Evolutionary conservation across 495 filamentous ascomycete genomes (phyloP), one percentile per base, ranked within the genome.

Genomic region (Wilcoxina mikolae): DNA sequence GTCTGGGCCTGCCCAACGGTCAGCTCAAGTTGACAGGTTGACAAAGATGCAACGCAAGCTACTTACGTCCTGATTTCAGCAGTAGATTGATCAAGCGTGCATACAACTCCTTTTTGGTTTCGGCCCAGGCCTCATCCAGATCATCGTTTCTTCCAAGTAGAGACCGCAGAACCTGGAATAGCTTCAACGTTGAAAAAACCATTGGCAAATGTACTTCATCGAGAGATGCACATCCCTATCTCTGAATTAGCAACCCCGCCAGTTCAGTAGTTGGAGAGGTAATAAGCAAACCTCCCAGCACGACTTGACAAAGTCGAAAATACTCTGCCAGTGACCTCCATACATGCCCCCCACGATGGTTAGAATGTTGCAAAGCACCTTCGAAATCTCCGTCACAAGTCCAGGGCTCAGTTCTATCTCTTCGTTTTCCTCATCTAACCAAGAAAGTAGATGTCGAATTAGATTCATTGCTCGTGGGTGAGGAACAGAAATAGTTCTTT

Each of bases 391-490:
- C 4, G 78, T 67, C 28, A 73, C 70, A 12, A 87, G 75, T 29
- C 74, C 72, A 9, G 70, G 61, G 53, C 66, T 72, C 41, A 76
- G 52, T 24, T 67, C 65, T 15, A 68, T 56, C 18, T 68, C 56
- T 7, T 69, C 49, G 1, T 72, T 61, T n/a, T 74, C 71, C 0
- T 75, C 74, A 28, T 82, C 72, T 1, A 85, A 67, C 77, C 83
- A 88, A 17, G 77, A 73, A 7, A 82, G 72, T 4, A 95, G 68
- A 58, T 89, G 79, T 65, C 87, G 85, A 27, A 88, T 75, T 23
- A 89, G 79, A 62, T 94, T 87, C 2, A 95, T 79, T 29, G 87
- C 60, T 29, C 89, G 76, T 61, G 90, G 87, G 26, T 83, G 84
- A 15, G 86, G 83, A 45, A 94, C 73, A 2, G 71, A 60, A n/a